phyloP scores from a whole-genome alignment of 225 moss, liverwort and hornwort species.

The Lunularia cruciata region DNA sequence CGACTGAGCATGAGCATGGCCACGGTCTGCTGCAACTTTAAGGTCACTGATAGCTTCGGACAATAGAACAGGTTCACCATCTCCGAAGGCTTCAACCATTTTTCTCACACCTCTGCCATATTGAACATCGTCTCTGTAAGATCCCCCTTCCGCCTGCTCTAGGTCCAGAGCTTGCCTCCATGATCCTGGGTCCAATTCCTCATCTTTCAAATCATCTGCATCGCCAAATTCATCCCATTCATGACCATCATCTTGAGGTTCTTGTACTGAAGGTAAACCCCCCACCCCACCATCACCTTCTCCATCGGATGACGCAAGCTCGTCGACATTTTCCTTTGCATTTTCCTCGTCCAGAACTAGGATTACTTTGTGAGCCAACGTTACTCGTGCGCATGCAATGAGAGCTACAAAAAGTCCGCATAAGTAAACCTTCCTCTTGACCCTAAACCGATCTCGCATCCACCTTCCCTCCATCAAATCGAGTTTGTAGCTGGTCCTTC shows the following conservation, averaged over 20 bases:
- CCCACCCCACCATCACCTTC: slow-evolving; percentile 21
- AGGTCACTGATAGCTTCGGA: slow-evolving; percentile 61
- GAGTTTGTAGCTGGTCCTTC: background rate
- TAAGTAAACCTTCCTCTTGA: background rate
- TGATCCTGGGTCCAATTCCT: slow-evolving; percentile 86
- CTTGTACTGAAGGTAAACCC: slow-evolving; percentile 32
- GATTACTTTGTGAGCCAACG: slow-evolving; percentile 25
- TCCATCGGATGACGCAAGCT: slow-evolving; percentile 27
- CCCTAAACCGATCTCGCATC: slow-evolving; percentile 12
- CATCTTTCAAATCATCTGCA: slow-evolving; percentile 56
- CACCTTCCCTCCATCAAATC: slow-evolving; percentile 21
- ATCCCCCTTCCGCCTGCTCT: slow-evolving; percentile 32
- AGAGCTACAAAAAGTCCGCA: slow-evolving; percentile 7
- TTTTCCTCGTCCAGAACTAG: slow-evolving; percentile 33
- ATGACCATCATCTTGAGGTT: slow-evolving; percentile 46
- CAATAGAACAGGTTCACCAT: slow-evolving; percentile 64
- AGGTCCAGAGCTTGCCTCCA: slow-evolving; percentile 75
- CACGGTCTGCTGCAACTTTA: slow-evolving; percentile 58
- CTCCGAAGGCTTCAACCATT: slow-evolving; percentile 64
- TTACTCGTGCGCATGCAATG: slow-evolving; percentile 19
- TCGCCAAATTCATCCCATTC: slow-evolving; percentile 94
- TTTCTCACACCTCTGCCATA: slow-evolving; percentile 69
- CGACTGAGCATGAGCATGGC: slow-evolving; percentile 88
- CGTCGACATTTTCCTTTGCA: slow-evolving; percentile 25
- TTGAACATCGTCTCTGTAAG: slow-evolving; percentile 44